Percentiles rank a stretch among this genome's conserved stretches.
Evolutionary conservation across 2,329 filamentous ascomycete genomes (phyloP).

Genomic region (Beauveria caledonica): DNA sequence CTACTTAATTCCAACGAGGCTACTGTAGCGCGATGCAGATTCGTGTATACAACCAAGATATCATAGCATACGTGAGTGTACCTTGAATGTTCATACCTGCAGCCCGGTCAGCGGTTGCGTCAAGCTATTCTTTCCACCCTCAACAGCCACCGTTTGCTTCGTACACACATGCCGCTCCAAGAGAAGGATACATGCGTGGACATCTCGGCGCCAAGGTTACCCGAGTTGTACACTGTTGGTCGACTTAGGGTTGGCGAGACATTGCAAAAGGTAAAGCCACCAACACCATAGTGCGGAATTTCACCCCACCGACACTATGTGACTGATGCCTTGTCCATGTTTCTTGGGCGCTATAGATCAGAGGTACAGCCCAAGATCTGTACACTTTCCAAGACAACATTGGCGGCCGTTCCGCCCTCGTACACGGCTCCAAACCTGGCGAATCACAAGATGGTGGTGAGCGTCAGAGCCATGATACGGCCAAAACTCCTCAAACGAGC

Average conservation of each 20-base stretch:
- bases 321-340: neutral
- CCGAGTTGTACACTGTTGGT: neutral
- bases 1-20: neutral
- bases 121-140: neutral
- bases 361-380: conserved; percentile 8
- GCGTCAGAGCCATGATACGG: neutral
- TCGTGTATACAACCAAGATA: neutral
- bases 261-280: conserved; percentile 7
- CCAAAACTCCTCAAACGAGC: neutral
- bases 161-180: conserved; percentile 2
- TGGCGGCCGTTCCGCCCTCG: conserved; percentile 8
- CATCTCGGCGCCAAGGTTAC: neutral
- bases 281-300: neutral
- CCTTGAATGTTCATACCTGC: neutral
- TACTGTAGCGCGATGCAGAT: neutral
- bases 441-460: neutral
- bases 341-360: neutral
- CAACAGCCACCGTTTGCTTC: neutral
- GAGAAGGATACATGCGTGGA: neutral
- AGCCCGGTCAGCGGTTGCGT: neutral
- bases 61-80: neutral
- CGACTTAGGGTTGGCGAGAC: conserved; percentile 9
- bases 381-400: conserved; percentile 5
- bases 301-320: neutral
- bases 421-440: neutral